Conservation (phyloP, 2,329 filamentous ascomycete genomes). For the Fusarium sp. region DNA sequence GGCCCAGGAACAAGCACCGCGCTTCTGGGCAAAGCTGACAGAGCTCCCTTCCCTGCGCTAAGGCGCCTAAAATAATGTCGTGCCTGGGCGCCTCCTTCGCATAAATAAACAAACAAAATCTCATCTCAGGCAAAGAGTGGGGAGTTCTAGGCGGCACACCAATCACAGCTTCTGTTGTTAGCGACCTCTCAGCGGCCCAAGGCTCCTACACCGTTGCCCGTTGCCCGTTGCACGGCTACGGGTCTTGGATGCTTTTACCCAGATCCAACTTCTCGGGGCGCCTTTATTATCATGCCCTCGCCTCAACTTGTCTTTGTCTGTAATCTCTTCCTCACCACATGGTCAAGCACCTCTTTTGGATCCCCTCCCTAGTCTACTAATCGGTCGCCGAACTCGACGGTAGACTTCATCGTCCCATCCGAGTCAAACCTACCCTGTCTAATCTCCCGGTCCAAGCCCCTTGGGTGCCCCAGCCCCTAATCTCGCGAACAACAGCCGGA, state of each 20-base stretch:
- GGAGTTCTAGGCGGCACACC: conserved; percentile 5
- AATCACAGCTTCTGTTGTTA: conserved; percentile 37
- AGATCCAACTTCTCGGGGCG: conserved; percentile 29
- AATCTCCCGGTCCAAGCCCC: conserved; percentile 43
- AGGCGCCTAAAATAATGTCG: conserved; percentile 41
- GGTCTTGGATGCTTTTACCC: conserved; percentile 24
- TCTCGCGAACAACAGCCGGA: conserved; percentile 39
- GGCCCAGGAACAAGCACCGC: conserved; percentile 40
- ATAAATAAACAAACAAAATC: conserved; percentile 54
- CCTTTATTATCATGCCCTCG: conserved; percentile 41
- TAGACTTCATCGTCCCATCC: conserved; percentile 29
- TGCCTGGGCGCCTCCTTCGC: conserved; percentile 35
- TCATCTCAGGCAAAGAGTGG: conserved; percentile 42
- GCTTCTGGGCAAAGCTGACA: conserved; percentile 11
- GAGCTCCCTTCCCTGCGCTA: conserved; percentile 38
- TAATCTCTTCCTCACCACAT: conserved; percentile 4
- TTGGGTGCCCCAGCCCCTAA: conserved; percentile 45
- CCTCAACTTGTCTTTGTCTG: conserved; percentile 25
- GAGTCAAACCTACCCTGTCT: conserved; percentile 38
- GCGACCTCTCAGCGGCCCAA: conserved; percentile 10
- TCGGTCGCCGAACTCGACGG: conserved; percentile 17
- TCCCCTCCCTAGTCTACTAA: conserved; percentile 8
- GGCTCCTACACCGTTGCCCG: conserved; percentile 40
- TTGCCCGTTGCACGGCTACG: conserved; percentile 48
- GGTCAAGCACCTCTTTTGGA: conserved; percentile 10